phyloP scores from a whole-genome alignment of 257 asterid species.

The Lithospermum erythrorhizon region DNA sequence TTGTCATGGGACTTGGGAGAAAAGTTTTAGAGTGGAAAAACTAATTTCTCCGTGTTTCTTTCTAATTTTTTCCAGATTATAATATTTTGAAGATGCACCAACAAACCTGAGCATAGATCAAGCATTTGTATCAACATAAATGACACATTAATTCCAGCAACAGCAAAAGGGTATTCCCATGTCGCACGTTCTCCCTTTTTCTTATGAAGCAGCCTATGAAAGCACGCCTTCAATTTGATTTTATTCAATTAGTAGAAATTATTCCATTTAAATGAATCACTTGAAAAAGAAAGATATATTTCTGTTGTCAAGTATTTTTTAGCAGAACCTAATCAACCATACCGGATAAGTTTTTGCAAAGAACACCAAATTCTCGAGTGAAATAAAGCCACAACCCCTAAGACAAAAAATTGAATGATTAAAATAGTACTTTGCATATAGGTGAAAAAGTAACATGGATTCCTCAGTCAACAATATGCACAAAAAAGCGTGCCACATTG shows the following conservation, averaged over 20 bases:
- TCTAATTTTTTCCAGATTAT: not conserved
- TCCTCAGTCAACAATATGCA: not conserved
- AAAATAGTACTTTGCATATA: conserved; percentile 10
- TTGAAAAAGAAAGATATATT: not conserved
- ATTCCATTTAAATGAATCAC: conserved; percentile 1
- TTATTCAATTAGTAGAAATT: conserved; percentile 42
- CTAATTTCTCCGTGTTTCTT: too few species aligned
- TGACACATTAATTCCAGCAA: conserved; percentile 72
- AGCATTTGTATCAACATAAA: conserved; percentile 93
- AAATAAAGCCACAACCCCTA: conserved; percentile 91
- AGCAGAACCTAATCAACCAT: conserved; percentile 31
- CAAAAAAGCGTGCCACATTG: too few species aligned
- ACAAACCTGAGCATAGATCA: conserved; percentile 63
- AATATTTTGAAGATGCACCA: not conserved
- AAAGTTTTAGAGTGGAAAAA: too few species aligned
- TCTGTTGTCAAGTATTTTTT: conserved; percentile 10
- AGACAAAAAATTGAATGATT: conserved; percentile 13
- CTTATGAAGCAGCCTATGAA: conserved; percentile 76
- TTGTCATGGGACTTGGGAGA: too few species aligned
- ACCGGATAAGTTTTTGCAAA: conserved; percentile 78
- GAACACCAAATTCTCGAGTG: conserved; percentile 84
- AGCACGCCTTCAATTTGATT: conserved; percentile 63
- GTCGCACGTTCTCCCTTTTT: conserved; percentile 58
- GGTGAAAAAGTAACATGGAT: not conserved
- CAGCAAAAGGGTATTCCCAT: conserved; percentile 99